Conservation (phyloP, 495 filamentous ascomycete species). For the Neurospora cerealis region DNA sequence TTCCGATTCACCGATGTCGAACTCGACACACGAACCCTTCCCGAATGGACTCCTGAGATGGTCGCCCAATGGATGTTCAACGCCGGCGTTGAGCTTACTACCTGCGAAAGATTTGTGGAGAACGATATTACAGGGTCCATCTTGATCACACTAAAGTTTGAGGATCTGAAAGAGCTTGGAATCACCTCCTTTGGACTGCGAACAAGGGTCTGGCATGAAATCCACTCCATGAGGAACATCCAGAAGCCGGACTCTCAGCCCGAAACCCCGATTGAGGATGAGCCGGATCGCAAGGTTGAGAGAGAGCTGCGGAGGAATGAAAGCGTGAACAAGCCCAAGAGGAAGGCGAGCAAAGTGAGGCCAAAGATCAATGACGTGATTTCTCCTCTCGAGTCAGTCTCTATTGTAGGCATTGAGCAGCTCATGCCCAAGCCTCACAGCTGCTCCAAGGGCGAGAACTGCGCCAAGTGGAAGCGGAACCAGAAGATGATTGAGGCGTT, state of each 20-base stretch:
- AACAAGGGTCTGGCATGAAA: conserved; percentile 75
- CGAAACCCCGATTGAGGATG: conserved; percentile 47
- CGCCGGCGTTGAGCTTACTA: conserved; percentile 54
- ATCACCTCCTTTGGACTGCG: conserved; percentile 91
- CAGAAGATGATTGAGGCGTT: conserved; percentile 58
- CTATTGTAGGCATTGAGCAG: conserved; percentile 88
- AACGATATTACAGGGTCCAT: conserved; percentile 88
- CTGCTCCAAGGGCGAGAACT: conserved; percentile 86
- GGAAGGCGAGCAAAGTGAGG: conserved; percentile 33
- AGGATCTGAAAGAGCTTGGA: conserved; percentile 88
- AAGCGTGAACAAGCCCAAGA: conserved; percentile 23
- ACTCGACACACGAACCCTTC: conserved; percentile 47
- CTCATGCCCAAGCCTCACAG: conserved; percentile 71
- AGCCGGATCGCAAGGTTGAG: conserved; percentile 32
- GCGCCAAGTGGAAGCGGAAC: conserved; percentile 67
- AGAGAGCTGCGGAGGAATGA: conserved; percentile 31
- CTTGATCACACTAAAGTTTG: conserved; percentile 74
- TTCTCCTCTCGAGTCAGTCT: conserved; percentile 69
- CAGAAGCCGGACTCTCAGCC: conserved; percentile 44
- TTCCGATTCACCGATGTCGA: conserved; percentile 44
- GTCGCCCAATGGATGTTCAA: conserved; percentile 75
- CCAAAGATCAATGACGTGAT: conserved; percentile 51
- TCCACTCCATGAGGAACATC: conserved; percentile 58
- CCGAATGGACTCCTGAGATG: conserved; percentile 58
- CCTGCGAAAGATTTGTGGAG: conserved; percentile 73